Conservation (phyloP, 192 early-diverging fungal genomes). For the Backusella morwellensis region DNA sequence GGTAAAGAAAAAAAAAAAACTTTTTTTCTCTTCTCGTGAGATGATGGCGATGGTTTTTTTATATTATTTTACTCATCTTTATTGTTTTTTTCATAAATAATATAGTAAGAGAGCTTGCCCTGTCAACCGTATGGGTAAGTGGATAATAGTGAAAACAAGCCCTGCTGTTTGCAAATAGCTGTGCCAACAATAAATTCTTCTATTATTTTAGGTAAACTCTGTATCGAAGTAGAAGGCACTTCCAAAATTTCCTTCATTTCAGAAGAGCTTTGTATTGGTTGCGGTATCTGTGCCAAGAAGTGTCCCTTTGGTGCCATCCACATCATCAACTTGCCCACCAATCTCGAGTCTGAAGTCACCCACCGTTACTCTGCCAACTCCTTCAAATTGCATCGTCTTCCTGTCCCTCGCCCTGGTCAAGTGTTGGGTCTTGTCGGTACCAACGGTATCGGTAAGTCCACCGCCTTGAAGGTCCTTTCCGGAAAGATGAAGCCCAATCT, state of each 20-base stretch:
- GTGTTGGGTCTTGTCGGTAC: conserved; percentile 96
- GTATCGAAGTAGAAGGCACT: conserved; percentile 86
- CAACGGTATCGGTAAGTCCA: conserved; percentile 96
- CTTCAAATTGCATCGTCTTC: conserved; percentile 97
- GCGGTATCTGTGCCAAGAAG: conserved; percentile 96
- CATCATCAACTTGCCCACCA: conserved; percentile 97
- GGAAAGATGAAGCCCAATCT: conserved; percentile 97
- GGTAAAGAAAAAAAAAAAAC: conserved; percentile 30
- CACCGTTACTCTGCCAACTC: conserved; percentile 96
- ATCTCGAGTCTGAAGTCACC: conserved; percentile 90
- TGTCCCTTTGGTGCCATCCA: conserved; percentile 96
- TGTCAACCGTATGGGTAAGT: conserved; percentile 93
- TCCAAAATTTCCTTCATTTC: conserved; percentile 93
- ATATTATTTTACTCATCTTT: not conserved
- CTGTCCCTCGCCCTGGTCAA: conserved; percentile 93
- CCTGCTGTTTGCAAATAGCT: too few relatives aligned
- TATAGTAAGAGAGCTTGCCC: conserved; percentile 86
- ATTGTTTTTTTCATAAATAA: not conserved
- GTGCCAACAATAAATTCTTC: not conserved
- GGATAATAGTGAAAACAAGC: too few relatives aligned
- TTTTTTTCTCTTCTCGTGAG: not conserved
- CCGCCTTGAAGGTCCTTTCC: conserved; percentile 91
- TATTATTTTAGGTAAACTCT: conserved; percentile 72
- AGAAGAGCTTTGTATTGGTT: conserved; percentile 96
- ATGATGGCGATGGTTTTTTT: not conserved